Percentiles rank a stretch among this genome's conserved stretches.
phyloP scores from a whole-genome alignment of 2,329 filamentous ascomycete genomes.

The Botryotinia narcissicola region DNA sequence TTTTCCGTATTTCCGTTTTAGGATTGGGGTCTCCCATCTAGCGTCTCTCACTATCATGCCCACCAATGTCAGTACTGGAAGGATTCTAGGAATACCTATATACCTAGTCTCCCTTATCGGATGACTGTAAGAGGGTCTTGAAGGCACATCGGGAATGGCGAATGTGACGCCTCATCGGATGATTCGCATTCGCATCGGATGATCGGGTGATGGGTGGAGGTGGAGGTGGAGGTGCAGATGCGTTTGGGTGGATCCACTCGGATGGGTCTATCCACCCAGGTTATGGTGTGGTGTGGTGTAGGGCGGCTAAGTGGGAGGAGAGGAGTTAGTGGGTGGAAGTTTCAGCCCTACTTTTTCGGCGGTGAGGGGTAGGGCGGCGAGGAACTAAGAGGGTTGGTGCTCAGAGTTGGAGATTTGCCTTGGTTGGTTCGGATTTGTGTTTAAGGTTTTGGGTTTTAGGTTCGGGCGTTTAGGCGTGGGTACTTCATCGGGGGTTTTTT shows the following conservation, averaged over 20 bases:
- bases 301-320: neutral
- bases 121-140: neutral
- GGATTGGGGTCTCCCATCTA: neutral
- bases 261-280: neutral
- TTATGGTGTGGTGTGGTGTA: neutral
- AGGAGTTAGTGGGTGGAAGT: neutral
- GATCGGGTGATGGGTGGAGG: neutral
- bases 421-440: neutral
- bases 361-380: neutral
- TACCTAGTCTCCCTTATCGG: neutral
- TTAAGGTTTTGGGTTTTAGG: neutral
- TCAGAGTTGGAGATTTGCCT: neutral
- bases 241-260: neutral
- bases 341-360: neutral
- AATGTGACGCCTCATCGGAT: neutral
- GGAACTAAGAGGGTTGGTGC: neutral
- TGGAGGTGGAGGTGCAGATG: neutral
- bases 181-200: conserved; percentile 1
- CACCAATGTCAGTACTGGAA: neutral
- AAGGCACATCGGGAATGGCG: neutral
- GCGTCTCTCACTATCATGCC: neutral
- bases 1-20: neutral
- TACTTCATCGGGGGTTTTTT: neutral
- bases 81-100: neutral
- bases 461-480: neutral